Evolutionary conservation across 768 basidiomycete genomes (phyloP).

Genomic region (Mycena vulgaris): DNA sequence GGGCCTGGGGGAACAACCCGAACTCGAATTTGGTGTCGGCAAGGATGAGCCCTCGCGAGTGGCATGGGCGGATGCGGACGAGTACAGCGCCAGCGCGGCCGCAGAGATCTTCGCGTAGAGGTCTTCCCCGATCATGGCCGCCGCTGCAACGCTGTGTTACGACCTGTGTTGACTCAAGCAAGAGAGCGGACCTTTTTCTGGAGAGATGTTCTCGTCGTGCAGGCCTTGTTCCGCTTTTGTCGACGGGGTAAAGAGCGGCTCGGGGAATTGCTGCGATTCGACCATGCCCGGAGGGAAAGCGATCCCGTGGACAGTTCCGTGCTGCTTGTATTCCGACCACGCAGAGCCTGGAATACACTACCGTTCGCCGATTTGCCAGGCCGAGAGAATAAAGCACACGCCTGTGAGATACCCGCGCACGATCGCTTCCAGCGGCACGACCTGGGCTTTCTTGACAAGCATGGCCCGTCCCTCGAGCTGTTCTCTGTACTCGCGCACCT

Average conservation of each 20-base stretch:
- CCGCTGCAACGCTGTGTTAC: constrained; percentile 58
- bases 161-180: constrained; percentile 17
- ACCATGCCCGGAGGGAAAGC: constrained; percentile 78
- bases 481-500: constrained; percentile 79
- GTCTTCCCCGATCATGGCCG: constrained; percentile 74
- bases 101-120: constrained; percentile 74
- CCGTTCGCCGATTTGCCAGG: constrained; percentile 5
- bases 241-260: constrained; percentile 94
- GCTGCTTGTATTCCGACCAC: constrained; percentile 94
- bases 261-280: constrained; percentile 88
- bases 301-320: constrained; percentile 91
- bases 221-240: constrained; percentile 96
- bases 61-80: constrained; percentile 83
- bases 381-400: constrained; percentile 45
- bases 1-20: constrained; percentile 73
- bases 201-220: constrained; percentile 97
- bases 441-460: constrained; percentile 91
- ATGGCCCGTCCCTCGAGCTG: constrained; percentile 90
- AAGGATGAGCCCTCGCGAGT: constrained; percentile 86
- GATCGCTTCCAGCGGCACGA: constrained; percentile 94
- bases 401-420: constrained; percentile 98
- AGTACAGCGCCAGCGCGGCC: constrained; percentile 77
- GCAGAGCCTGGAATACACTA: constrained; percentile 80
- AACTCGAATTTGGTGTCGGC: constrained; percentile 99
- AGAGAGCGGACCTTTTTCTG: constrained; percentile 71